Evolutionary conservation across 306 rosid genomes (phyloP).

Genomic region (Vigna trinervia): DNA sequence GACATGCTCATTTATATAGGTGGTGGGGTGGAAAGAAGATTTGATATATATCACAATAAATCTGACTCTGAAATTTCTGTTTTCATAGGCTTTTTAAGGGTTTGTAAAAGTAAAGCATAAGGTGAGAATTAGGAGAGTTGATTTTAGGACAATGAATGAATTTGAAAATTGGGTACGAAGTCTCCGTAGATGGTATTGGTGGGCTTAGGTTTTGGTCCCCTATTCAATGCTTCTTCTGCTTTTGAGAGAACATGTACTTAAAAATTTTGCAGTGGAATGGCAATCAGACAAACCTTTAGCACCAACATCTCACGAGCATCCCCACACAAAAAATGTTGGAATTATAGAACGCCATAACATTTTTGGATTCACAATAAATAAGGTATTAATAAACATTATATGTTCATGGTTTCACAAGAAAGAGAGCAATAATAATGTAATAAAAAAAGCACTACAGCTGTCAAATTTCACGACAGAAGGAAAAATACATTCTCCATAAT

Average conservation of each 20-base stretch:
- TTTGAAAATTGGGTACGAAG: background rate
- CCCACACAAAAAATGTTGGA: background rate
- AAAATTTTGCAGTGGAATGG: conserved; percentile 15
- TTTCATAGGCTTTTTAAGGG: background rate
- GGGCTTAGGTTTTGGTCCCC: conserved; percentile 12
- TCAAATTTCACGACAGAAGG: background rate
- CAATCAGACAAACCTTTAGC: conserved; percentile 7
- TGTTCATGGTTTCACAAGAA: conserved; percentile 23
- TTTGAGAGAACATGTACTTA: background rate
- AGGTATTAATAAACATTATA: background rate
- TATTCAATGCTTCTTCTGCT: conserved; percentile 18
- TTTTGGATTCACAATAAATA: conserved; percentile 34
- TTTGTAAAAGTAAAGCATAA: background rate
- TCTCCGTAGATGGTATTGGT: background rate
- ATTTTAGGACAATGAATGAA: conserved; percentile 9
- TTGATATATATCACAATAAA: background rate
- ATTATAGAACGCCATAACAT: background rate
- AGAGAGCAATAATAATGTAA: background rate
- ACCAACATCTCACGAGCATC: conserved; percentile 25
- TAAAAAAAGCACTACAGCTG: background rate
- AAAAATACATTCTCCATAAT: too few relatives aligned
- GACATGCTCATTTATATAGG: conserved; percentile 10
- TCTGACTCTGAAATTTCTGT: background rate
- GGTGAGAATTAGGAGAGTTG: background rate
- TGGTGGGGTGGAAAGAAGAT: background rate